These are phyloP conservation scores for Strobilomyces dryophilus DNA, from an alignment of 768 basidiomycete species.

Conservation along the genomic window DNA sequence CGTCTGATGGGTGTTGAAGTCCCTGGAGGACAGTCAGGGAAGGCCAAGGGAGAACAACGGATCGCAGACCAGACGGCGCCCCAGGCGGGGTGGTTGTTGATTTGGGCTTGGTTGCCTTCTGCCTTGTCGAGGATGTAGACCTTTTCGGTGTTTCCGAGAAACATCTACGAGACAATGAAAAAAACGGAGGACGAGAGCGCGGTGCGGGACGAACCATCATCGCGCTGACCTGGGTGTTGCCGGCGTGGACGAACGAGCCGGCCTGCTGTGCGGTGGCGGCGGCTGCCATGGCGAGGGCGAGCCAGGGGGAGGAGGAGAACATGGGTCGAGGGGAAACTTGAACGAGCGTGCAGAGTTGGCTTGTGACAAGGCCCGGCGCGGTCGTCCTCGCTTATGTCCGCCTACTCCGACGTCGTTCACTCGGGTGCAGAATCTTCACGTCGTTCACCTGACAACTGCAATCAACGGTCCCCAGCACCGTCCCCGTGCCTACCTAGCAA, in stretches of 20 bases:
- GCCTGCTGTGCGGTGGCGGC: conserved; percentile 22
- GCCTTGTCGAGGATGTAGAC: conserved; percentile 94
- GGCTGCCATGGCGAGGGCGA: conserved; percentile 43
- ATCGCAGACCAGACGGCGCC: conserved; percentile 56
- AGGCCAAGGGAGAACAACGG: background rate
- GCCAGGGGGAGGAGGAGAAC: conserved; percentile 34
- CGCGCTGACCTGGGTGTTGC: conserved; percentile 41
- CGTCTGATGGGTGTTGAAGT: conserved; percentile 17
- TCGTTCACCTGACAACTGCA: too few species aligned
- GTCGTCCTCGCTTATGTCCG: background rate
- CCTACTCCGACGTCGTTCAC: background rate
- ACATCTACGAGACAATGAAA: conserved; percentile 47
- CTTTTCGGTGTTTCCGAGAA: conserved; percentile 72
- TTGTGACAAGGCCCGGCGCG: background rate
- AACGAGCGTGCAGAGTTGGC: conserved; percentile 13
- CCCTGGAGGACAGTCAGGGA: conserved; percentile 13
- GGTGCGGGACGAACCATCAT: conserved; percentile 46
- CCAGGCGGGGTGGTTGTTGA: conserved; percentile 72
- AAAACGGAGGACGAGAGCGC: background rate
- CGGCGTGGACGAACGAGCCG: conserved; percentile 24
- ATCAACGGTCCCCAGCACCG: too few species aligned
- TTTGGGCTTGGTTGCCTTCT: conserved; percentile 64
- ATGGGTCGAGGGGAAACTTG: conserved; percentile 16
- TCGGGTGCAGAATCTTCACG: too few species aligned
- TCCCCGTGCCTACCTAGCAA: too few species aligned